Percentiles rank a stretch among this genome's conserved stretches.
Conservation (phyloP, 192 early-diverging fungal genomes). For the Coemansia sp. region DNA sequence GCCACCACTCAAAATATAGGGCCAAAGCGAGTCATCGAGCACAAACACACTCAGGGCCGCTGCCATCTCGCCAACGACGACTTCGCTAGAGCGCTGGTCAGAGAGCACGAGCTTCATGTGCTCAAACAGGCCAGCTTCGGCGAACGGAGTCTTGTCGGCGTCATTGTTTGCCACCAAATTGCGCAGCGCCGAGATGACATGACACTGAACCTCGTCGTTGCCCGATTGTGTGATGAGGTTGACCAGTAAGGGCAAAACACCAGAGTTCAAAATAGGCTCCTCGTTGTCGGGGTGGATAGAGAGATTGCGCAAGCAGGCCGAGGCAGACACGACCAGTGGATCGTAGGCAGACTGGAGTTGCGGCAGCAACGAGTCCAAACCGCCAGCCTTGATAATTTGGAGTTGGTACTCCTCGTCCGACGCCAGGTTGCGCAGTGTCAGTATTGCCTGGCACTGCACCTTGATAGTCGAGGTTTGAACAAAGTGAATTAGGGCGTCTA, state of each 20-base stretch:
- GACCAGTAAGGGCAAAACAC: conserved; percentile 63
- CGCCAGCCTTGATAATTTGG: conserved; percentile 77
- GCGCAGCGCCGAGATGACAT: conserved; percentile 81
- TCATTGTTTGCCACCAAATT: conserved; percentile 81
- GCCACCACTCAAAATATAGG: conserved; percentile 61
- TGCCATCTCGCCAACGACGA: conserved; percentile 78
- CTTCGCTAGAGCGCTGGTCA: conserved; percentile 27
- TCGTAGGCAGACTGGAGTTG: conserved; percentile 75
- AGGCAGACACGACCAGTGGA: conserved; percentile 78
- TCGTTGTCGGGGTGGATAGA: conserved; percentile 88
- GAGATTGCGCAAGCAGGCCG: conserved; percentile 87
- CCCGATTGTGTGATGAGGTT: conserved; percentile 52
- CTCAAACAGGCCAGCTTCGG: conserved; percentile 76
- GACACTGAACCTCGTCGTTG: conserved; percentile 84
- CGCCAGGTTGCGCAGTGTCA: conserved; percentile 85
- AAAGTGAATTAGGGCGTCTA: conserved; percentile 74
- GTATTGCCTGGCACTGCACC: conserved; percentile 85
- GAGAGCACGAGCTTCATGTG: conserved; percentile 55
- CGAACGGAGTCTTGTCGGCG: conserved; percentile 71
- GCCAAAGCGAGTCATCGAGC: conserved; percentile 73
- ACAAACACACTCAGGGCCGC: conserved; percentile 84
- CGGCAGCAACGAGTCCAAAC: conserved; percentile 70
- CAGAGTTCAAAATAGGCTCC: conserved; percentile 78
- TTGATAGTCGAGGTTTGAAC: conserved; percentile 77
- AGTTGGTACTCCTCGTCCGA: conserved; percentile 80